Conservation (phyloP, 2,329 filamentous ascomycete genomes). For the Trichoderma simmonsii region DNA sequence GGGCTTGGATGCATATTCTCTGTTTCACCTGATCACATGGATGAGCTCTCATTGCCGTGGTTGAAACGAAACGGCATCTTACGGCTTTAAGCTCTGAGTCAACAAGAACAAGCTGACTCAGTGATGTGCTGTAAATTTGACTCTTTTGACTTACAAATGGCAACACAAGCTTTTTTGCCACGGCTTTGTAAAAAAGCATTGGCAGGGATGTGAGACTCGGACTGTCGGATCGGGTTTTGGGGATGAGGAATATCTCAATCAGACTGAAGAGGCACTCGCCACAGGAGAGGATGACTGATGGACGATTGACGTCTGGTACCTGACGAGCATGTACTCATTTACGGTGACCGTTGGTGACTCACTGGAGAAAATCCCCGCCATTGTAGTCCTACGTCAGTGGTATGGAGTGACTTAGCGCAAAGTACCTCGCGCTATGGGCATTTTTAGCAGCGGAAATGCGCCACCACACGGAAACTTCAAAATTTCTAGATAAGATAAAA, state of each 20-base stretch:
- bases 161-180: background rate
- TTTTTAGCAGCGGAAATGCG: constrained; percentile 11
- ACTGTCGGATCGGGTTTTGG: background rate
- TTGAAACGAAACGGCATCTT: background rate
- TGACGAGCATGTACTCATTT: background rate
- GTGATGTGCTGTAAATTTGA: background rate
- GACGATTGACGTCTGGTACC: background rate
- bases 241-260: background rate
- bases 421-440: background rate
- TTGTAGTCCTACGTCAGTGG: background rate
- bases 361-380: background rate
- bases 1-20: background rate
- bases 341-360: background rate
- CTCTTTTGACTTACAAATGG: background rate
- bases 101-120: background rate
- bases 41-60: background rate
- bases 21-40: background rate
- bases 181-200: background rate
- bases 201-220: background rate
- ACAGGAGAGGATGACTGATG: background rate
- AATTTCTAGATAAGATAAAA: constrained; percentile 21
- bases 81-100: constrained; percentile 7
- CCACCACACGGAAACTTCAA: constrained; percentile 15
- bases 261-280: background rate
- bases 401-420: background rate